phyloP scores from a whole-genome alignment of 1,284 basidiomycete species.

The Fomitiporia mediterranea region DNA sequence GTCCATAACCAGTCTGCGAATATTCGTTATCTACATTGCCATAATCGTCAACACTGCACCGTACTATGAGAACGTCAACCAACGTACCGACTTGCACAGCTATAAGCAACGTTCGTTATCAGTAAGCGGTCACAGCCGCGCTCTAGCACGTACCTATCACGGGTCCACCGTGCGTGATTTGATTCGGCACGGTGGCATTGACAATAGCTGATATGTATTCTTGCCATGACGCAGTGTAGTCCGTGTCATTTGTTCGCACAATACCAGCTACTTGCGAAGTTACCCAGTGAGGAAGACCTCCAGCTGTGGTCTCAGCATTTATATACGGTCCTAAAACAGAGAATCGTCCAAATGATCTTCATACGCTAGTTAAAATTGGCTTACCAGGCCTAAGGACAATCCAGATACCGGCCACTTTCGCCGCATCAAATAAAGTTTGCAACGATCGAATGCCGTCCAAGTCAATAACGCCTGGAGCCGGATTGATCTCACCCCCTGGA shows the following conservation, averaged over 20 bases:
- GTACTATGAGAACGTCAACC: not conserved
- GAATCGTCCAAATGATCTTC: not conserved
- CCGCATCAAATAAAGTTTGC: constrained; percentile 49
- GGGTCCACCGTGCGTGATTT: constrained; percentile 66
- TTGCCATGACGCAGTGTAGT: constrained; percentile 65
- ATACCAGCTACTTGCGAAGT: constrained; percentile 61
- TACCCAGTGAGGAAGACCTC: constrained; percentile 76
- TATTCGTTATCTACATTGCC: constrained; percentile 68
- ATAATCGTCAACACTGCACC: not conserved
- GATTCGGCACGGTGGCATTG: constrained; percentile 54
- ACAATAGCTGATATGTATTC: constrained; percentile 66
- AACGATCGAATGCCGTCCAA: constrained; percentile 67
- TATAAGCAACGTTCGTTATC: constrained; percentile 25
- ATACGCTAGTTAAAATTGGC: not conserved
- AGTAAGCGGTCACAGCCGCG: not conserved
- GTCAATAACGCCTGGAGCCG: constrained; percentile 68
- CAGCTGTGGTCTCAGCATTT: constrained; percentile 78
- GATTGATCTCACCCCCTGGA: constrained; percentile 59
- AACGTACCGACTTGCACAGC: constrained; percentile 62
- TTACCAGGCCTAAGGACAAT: constrained; percentile 43
- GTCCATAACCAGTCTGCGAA: constrained; percentile 40
- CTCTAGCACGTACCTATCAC: constrained; percentile 52
- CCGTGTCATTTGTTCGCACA: constrained; percentile 65
- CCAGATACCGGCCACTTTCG: constrained; percentile 43
- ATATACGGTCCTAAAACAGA: constrained; percentile 48